A percentile compares a stretch with the other conserved stretches of the same genome.
These are phyloP conservation scores for Tulasnella sp. DNA, from an alignment of 768 basidiomycete genomes.

Conservation along the genomic window DNA sequence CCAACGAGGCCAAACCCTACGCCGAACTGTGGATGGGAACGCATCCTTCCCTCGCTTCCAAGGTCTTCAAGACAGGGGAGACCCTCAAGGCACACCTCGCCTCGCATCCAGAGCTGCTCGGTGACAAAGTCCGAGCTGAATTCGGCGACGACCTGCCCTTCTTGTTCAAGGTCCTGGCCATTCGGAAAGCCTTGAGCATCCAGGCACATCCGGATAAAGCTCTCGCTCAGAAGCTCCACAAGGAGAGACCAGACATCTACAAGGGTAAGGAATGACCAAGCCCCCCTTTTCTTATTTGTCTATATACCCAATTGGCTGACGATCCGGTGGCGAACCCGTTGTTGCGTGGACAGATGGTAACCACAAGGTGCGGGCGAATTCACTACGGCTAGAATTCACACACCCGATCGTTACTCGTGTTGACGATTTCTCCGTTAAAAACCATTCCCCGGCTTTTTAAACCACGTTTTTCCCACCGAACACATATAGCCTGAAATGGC, in stretches of 20 bases:
- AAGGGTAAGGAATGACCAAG: conserved; percentile 55
- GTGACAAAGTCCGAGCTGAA: conserved; percentile 50
- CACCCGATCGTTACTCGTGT: conserved; percentile 1
- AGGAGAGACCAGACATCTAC: conserved; percentile 74
- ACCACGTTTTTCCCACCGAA: background rate
- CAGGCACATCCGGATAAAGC: conserved; percentile 89
- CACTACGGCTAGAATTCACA: background rate
- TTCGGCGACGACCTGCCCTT: conserved; percentile 78
- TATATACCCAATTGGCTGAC: background rate
- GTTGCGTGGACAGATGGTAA: conserved; percentile 60
- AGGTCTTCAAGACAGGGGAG: conserved; percentile 48
- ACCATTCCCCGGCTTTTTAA: background rate
- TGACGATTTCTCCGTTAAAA: conserved; percentile 7
- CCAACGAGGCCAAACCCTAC: conserved; percentile 74
- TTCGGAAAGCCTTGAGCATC: conserved; percentile 84
- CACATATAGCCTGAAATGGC: conserved; percentile 80
- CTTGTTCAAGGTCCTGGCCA: conserved; percentile 87
- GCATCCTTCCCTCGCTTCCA: conserved; percentile 71
- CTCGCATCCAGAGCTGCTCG: conserved; percentile 65
- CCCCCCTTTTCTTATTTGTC: background rate
- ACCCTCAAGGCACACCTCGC: conserved; percentile 60
- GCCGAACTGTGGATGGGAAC: conserved; percentile 99
- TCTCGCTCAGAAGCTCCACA: conserved; percentile 68
- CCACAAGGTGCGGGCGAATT: conserved; percentile 58
- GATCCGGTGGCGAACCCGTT: conserved; percentile 8